These are phyloP conservation scores for Talaromyces sp. DNA, from an alignment of 2,329 filamentous ascomycete genomes.

Conservation along the genomic window DNA sequence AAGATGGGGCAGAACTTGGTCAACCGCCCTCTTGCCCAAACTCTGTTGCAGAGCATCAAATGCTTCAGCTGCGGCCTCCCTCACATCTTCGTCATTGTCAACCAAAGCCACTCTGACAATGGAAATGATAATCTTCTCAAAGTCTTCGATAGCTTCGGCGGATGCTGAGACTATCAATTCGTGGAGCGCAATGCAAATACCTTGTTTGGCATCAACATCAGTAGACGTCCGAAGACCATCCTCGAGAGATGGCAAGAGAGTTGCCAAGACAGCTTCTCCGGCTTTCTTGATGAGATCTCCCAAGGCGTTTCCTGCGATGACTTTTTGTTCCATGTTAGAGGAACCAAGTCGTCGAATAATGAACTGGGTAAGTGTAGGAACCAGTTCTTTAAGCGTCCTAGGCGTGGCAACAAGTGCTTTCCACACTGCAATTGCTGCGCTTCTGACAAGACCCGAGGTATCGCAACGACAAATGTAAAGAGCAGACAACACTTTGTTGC, in stretches of 20 bases:
- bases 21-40: conserved; percentile 87
- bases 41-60: conserved; percentile 94
- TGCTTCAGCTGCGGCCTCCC: conserved; percentile 92
- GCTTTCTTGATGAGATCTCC: conserved; percentile 96
- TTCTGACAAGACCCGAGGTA: conserved; percentile 84
- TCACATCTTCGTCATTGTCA: conserved; percentile 81
- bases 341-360: conserved; percentile 91
- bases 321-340: conserved; percentile 96
- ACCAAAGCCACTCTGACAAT: conserved; percentile 90
- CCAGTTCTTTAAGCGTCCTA: conserved; percentile 86
- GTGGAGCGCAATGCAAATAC: conserved; percentile 91
- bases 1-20: conserved; percentile 89
- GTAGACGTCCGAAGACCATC: conserved; percentile 83
- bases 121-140: conserved; percentile 90
- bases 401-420: conserved; percentile 93
- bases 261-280: conserved; percentile 86
- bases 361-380: conserved; percentile 89
- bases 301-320: conserved; percentile 94
- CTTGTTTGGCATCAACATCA: conserved; percentile 89
- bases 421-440: conserved; percentile 89
- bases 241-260: conserved; percentile 82
- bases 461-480: conserved; percentile 97
- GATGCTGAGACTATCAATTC: conserved; percentile 89
- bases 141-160: conserved; percentile 81
- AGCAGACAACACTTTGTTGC: conserved; percentile 95